A percentile compares a stretch with the other conserved stretches of the same genome.
Conservation (phyloP, 2,329 filamentous ascomycete species). For the Fusarium hainanense region DNA sequence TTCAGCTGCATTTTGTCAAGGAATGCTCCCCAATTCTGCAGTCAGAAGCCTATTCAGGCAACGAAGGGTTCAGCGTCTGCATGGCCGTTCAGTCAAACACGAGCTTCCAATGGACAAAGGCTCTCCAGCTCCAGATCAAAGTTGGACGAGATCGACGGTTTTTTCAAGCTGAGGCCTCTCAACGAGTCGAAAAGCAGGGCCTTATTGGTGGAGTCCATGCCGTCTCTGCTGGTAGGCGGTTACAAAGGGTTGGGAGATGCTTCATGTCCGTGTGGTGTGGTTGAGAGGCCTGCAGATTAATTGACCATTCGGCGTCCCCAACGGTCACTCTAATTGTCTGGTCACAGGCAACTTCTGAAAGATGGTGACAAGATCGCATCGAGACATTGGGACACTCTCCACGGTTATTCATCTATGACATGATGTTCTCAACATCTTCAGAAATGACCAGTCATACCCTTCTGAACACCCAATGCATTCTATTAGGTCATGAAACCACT, state of each 20-base stretch:
- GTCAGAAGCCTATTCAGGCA: neutral
- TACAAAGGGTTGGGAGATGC: too few species aligned
- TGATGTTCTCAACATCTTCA: too few species aligned
- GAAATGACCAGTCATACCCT: too few species aligned
- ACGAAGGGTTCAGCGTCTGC: neutral
- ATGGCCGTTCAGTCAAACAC: neutral
- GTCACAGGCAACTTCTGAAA: neutral
- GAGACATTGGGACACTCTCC: too few species aligned
- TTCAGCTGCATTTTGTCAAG: neutral
- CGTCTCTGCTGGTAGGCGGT: too few species aligned
- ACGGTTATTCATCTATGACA: too few species aligned
- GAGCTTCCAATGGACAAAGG: neutral
- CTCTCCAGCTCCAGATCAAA: neutral
- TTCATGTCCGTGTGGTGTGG: neutral
- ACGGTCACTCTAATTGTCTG: accelerated
- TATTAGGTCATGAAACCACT: too few species aligned
- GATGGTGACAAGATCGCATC: too few species aligned
- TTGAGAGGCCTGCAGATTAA: neutral
- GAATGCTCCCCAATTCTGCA: too few species aligned
- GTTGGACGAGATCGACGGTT: neutral
- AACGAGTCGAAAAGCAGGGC: too few species aligned
- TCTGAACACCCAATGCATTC: too few species aligned
- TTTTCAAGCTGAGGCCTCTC: neutral
- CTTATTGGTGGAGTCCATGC: too few species aligned
- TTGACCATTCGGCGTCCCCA: neutral